A percentile compares a stretch with the other conserved stretches of the same genome.
Conservation (phyloP, 1,284 basidiomycete genomes). For the Naganishia cerealis region DNA sequence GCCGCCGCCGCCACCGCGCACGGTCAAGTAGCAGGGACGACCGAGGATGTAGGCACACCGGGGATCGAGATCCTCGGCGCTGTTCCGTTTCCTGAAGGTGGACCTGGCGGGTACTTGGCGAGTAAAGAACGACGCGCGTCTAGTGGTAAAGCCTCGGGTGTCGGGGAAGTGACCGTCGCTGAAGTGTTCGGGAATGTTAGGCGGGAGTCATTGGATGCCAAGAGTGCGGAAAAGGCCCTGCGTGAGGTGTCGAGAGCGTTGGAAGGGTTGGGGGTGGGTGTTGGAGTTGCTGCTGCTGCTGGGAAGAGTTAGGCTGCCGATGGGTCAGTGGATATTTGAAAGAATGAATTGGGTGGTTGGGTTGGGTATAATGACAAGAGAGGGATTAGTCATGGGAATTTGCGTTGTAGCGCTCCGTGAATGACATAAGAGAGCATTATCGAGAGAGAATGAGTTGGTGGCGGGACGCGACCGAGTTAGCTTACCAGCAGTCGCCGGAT, state of each 20-base stretch:
- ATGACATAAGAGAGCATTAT: not conserved
- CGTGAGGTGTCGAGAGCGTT: constrained; percentile 74
- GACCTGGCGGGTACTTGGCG: constrained; percentile 39
- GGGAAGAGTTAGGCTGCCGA: constrained; percentile 4
- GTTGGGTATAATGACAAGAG: not conserved
- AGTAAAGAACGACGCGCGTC: constrained; percentile 27
- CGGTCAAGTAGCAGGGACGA: not conserved
- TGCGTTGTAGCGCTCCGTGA: constrained; percentile 2
- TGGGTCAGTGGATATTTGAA: not conserved
- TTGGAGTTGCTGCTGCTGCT: constrained; percentile 16
- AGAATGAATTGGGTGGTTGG: not conserved
- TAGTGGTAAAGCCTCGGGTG: constrained; percentile 2
- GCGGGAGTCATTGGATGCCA: constrained; percentile 45
- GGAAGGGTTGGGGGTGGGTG: constrained; percentile 45
- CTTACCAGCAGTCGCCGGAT: not conserved
- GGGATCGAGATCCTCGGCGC: constrained; percentile 34
- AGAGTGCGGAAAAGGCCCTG: constrained; percentile 63
- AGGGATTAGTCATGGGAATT: not conserved
- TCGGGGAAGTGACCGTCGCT: constrained; percentile 10
- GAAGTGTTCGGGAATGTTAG: constrained; percentile 19
- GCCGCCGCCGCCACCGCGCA: not conserved
- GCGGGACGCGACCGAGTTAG: not conserved
- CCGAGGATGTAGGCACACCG: constrained; percentile 31
- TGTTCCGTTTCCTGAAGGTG: constrained; percentile 32
- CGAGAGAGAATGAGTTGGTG: not conserved